These are phyloP conservation scores for Yarrowia sp. DNA, from an alignment of 805 yeast species.

Conservation along the genomic window DNA sequence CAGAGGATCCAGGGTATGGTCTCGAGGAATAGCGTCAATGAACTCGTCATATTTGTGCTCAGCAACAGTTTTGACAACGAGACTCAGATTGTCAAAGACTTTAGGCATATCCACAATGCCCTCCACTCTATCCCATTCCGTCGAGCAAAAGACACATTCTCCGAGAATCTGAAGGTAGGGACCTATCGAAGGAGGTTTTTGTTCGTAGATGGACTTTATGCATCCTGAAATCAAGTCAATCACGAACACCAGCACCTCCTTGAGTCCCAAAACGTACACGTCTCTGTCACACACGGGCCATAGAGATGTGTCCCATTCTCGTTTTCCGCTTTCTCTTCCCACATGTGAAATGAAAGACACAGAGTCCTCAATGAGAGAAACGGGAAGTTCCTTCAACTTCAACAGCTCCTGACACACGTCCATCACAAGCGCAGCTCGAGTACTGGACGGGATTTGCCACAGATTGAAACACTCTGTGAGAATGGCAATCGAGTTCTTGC, in stretches of 20 bases:
- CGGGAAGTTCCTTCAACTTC: constrained; percentile 46
- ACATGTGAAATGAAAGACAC: constrained; percentile 49
- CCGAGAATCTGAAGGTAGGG: constrained; percentile 60
- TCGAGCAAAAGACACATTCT: constrained; percentile 58
- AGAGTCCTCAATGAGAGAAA: constrained; percentile 49
- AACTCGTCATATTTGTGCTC: constrained; percentile 56
- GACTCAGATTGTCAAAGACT: background rate
- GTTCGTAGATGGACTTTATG: constrained; percentile 43
- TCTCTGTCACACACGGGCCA: constrained; percentile 31
- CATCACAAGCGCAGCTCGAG: constrained; percentile 59
- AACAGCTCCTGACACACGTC: constrained; percentile 57
- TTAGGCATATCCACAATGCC: constrained; percentile 14
- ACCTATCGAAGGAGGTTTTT: constrained; percentile 63
- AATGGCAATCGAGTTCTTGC: constrained; percentile 56
- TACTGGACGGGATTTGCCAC: constrained; percentile 65
- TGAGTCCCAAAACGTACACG: constrained; percentile 49
- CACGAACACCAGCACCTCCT: constrained; percentile 51
- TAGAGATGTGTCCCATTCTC: constrained; percentile 41
- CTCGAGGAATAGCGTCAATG: constrained; percentile 64
- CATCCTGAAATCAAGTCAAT: constrained; percentile 7
- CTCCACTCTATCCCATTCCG: constrained; percentile 19
- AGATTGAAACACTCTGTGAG: constrained; percentile 56
- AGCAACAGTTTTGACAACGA: constrained; percentile 52
- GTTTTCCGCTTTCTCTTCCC: constrained; percentile 44
- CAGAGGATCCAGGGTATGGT: constrained; percentile 58